Evolutionary conservation across 2,329 filamentous ascomycete species (phyloP).

Genomic region (Hymenotorrendiella dingleyae): DNA sequence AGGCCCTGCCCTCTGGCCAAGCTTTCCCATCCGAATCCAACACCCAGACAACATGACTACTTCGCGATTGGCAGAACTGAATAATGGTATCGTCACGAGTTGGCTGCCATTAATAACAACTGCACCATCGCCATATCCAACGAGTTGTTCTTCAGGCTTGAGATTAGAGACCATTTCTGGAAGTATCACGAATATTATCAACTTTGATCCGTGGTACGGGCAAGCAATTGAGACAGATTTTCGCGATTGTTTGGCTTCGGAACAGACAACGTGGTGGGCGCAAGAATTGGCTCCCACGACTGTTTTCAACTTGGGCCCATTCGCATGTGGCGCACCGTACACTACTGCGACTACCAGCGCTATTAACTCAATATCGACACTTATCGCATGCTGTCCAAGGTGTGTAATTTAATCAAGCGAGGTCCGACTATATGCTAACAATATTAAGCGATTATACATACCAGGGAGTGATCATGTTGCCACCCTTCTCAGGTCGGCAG

Average conservation of each 20-base stretch:
- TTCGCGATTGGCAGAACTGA: neutral
- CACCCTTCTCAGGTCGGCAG: too few species aligned
- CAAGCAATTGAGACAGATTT: neutral
- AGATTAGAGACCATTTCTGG: constrained; percentile 1
- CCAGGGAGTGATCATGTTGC: too few species aligned
- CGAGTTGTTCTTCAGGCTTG: neutral
- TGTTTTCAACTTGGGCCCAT: neutral
- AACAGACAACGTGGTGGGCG: constrained; percentile 3
- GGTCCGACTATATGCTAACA: too few species aligned
- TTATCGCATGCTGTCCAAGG: constrained; percentile 5
- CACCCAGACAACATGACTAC: constrained; percentile 1
- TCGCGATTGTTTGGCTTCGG: neutral
- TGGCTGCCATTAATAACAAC: constrained; percentile 5
- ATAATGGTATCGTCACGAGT: constrained; percentile 3
- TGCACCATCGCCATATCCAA: neutral
- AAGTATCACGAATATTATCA: constrained; percentile 1
- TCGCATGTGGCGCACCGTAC: constrained; percentile 1
- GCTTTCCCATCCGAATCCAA: too few species aligned
- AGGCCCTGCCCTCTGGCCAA: too few species aligned
- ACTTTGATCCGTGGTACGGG: constrained; percentile 4
- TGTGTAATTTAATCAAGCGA: too few species aligned
- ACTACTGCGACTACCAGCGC: neutral
- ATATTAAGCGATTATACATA: too few species aligned
- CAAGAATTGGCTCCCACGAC: neutral
- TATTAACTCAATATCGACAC: neutral